phyloP scores from a whole-genome alignment of 2,329 filamentous ascomycete species.

The Beauveria caledonica region DNA sequence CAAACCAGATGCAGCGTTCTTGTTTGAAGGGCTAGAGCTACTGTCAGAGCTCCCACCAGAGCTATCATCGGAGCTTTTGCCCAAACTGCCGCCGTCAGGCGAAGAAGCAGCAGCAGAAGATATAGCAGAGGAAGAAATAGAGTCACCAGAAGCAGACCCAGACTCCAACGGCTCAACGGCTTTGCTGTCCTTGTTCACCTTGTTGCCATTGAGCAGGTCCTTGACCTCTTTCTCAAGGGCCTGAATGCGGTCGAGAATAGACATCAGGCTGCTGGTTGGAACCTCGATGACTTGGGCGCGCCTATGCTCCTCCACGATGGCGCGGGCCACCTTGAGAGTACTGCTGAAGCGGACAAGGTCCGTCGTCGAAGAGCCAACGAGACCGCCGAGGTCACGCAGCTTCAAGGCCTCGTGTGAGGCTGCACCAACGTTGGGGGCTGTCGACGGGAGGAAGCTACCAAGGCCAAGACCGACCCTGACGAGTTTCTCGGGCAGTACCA shows the following conservation, averaged over 20 bases:
- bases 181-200: background rate
- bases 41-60: background rate
- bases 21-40: background rate
- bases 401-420: background rate
- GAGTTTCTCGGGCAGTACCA: constrained; percentile 16
- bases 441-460: background rate
- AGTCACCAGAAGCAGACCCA: background rate
- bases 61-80: background rate
- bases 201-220: constrained; percentile 17
- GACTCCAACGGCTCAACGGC: background rate
- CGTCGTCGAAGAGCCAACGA: constrained; percentile 12
- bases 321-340: constrained; percentile 14
- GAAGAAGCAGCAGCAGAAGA: background rate
- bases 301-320: constrained; percentile 20
- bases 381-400: background rate
- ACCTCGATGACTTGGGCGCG: constrained; percentile 20
- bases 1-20: background rate
- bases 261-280: constrained; percentile 17
- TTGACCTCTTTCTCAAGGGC: constrained; percentile 21
- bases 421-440: background rate
- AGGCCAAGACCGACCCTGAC: constrained; percentile 13
- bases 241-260: constrained; percentile 23
- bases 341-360: constrained; percentile 13
- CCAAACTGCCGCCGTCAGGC: background rate
- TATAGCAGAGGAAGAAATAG: background rate